These are phyloP conservation scores for Ajuga chamaepitys DNA, from an alignment of 257 asterid species.

Conservation along the genomic window DNA sequence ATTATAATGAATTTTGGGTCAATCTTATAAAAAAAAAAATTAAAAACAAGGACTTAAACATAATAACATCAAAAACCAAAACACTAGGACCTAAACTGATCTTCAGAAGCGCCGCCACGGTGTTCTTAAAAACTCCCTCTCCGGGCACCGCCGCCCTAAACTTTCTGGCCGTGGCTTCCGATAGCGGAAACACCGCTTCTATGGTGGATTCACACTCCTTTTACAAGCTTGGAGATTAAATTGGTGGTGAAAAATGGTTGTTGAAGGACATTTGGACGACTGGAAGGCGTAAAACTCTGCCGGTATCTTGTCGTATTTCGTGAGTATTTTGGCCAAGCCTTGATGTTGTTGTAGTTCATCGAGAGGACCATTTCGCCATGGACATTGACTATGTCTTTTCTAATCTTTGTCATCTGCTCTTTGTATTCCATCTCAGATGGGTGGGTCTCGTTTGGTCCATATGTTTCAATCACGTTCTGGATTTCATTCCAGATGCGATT, in stretches of 20 bases:
- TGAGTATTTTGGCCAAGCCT: conserved; percentile 85
- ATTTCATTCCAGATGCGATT: no score
- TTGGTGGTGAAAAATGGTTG: conserved; percentile 93
- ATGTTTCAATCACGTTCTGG: conserved; percentile 41
- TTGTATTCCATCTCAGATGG: conserved; percentile 40
- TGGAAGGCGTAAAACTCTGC: conserved; percentile 63
- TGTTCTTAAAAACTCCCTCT: conserved; percentile 71
- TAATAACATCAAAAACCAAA: no score
- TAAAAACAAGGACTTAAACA: no score
- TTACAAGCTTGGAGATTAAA: conserved; percentile 70
- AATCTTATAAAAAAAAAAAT: no score
- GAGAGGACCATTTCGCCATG: conserved; percentile 97
- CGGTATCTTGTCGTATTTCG: conserved; percentile 90
- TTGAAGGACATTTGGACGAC: conserved; percentile 57
- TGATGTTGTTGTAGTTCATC: conserved; percentile 69
- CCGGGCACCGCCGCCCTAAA: conserved; percentile 31
- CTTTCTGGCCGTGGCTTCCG: conserved; percentile 9
- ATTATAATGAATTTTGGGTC: no score
- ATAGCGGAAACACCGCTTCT: conserved; percentile 53
- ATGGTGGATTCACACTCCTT: conserved; percentile 76
- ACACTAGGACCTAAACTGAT: no score
- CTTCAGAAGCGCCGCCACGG: conserved; percentile 76
- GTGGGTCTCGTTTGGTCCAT: conserved; percentile 37
- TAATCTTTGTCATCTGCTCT: conserved; percentile 52
- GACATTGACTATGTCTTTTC: conserved; percentile 81